phyloP scores from a whole-genome alignment of 202 grass and related monocot species.

The Digitaria exilis region DNA sequence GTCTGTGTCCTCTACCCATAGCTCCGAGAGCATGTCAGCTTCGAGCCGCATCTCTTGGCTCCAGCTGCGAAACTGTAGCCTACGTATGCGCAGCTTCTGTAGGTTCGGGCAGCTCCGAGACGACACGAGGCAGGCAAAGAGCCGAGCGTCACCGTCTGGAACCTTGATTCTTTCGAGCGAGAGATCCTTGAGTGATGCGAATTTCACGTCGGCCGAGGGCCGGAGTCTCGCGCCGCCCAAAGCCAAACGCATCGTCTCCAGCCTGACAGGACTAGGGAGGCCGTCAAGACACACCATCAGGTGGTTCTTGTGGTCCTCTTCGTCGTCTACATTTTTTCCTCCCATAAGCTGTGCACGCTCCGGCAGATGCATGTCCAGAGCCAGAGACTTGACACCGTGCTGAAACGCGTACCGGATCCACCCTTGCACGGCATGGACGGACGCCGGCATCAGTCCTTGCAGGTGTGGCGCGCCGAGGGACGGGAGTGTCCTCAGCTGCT shows the following conservation, averaged over 20 bases:
- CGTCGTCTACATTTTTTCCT: too few relatives aligned
- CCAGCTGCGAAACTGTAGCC: neutral
- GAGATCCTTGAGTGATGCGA: neutral
- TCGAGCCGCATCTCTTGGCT: neutral
- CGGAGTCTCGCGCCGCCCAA: too few relatives aligned
- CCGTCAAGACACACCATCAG: too few relatives aligned
- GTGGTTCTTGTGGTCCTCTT: too few relatives aligned
- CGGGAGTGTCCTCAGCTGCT: too few relatives aligned
- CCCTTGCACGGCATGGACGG: too few relatives aligned
- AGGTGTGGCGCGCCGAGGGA: too few relatives aligned
- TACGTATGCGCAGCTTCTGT: neutral
- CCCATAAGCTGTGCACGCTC: too few relatives aligned
- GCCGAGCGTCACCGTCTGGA: neutral
- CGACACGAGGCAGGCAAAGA: neutral
- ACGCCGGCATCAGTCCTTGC: neutral
- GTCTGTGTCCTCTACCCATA: too few relatives aligned
- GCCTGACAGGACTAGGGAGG: too few relatives aligned
- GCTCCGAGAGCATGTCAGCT: neutral
- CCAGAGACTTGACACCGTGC: neutral
- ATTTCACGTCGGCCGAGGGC: neutral
- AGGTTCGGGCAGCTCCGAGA: neutral
- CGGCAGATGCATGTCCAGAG: neutral
- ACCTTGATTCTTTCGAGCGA: neutral
- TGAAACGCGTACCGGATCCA: slow-evolving; percentile 1
- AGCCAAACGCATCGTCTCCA: too few relatives aligned